Conservation (phyloP, 805 yeast genomes). For the Hanseniaspora meyeri region DNA sequence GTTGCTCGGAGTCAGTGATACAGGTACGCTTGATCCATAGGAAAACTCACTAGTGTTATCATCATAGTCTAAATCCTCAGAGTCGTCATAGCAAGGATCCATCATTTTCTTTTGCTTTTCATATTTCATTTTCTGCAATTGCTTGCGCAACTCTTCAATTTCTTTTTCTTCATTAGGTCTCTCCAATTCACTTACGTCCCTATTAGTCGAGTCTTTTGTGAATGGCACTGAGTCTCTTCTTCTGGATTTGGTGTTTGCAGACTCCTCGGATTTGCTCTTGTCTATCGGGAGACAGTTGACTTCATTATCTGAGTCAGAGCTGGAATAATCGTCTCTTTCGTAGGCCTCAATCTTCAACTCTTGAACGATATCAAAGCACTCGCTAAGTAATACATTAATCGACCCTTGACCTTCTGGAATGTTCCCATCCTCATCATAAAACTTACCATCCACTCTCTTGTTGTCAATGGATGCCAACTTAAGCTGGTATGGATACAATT, state of each 20-base stretch:
- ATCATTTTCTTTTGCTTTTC: constrained; percentile 17
- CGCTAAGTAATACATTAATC: constrained; percentile 78
- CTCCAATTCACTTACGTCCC: constrained; percentile 15
- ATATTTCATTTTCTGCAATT: constrained; percentile 14
- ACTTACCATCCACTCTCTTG: constrained; percentile 79
- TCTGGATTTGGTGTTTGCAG: not conserved
- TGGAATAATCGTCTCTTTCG: constrained; percentile 35
- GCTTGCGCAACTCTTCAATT: constrained; percentile 18
- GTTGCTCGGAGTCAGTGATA: constrained; percentile 8
- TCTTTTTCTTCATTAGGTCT: constrained; percentile 18
- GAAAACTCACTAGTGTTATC: constrained; percentile 14
- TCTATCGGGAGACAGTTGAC: constrained; percentile 18
- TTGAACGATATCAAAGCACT: constrained; percentile 85
- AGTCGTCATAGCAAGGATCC: constrained; percentile 11
- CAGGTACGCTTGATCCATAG: constrained; percentile 1
- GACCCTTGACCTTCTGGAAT: constrained; percentile 98
- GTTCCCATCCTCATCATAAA: constrained; percentile 63
- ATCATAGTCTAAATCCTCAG: constrained; percentile 18
- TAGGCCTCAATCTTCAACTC: constrained; percentile 80
- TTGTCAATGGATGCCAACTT: constrained; percentile 84
- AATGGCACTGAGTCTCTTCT: constrained; percentile 13
- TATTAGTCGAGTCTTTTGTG: constrained; percentile 14
- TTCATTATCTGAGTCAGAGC: constrained; percentile 13
- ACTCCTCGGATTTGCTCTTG: constrained; percentile 1
- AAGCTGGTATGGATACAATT: constrained; percentile 89